These are phyloP conservation scores for Gynostemma pentaphyllum DNA, from an alignment of 306 rosid genomes.

Conservation along the genomic window DNA sequence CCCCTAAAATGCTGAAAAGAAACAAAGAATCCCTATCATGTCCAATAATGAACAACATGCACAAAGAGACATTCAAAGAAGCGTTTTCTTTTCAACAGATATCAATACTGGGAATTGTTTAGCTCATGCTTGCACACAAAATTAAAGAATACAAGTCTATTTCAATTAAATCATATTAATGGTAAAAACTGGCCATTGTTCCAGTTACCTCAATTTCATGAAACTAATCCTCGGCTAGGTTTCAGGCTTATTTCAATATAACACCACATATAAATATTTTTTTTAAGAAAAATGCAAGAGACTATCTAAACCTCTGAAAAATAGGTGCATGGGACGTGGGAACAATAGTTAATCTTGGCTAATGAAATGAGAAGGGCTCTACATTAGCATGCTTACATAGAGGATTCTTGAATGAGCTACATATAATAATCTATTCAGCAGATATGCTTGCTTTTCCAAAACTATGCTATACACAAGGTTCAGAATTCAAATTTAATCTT, in stretches of 20 bases:
- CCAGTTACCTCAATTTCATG: background rate
- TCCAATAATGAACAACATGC: background rate
- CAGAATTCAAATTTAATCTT: background rate
- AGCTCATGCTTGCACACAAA: background rate
- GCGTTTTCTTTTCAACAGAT: background rate
- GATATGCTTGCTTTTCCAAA: background rate
- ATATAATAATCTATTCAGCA: background rate
- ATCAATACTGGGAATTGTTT: background rate
- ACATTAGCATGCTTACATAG: background rate
- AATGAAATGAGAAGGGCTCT: background rate
- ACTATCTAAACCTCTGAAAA: background rate
- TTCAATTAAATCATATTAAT: background rate
- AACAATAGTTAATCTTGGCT: background rate
- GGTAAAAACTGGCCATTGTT: background rate
- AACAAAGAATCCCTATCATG: background rate
- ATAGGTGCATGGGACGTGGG: background rate
- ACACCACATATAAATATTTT: background rate
- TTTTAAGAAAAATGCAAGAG: background rate
- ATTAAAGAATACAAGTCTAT: background rate
- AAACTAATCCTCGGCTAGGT: background rate
- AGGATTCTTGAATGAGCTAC: background rate
- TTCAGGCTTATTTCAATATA: background rate
- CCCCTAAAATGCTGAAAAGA: constrained; percentile 78
- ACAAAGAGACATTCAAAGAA: background rate
- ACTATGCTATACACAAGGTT: background rate